phyloP scores from a whole-genome alignment of 2,329 filamentous ascomycete genomes.

The Aspergillus carbonarius region DNA sequence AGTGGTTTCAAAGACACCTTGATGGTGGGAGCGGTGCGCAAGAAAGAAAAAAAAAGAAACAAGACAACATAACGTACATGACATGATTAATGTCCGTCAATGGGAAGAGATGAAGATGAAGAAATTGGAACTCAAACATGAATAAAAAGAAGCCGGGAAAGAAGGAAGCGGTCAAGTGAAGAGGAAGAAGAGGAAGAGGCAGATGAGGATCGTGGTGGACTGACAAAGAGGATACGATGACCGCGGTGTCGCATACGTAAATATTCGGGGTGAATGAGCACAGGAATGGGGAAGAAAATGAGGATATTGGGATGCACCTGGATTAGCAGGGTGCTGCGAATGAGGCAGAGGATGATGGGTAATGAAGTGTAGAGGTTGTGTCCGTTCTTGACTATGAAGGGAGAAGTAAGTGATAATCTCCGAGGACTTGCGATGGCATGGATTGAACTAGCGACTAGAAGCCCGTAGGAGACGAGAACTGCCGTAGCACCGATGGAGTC shows the following conservation, averaged over 20 bases:
- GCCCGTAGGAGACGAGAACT: slow-evolving; percentile 39
- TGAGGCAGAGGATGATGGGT: neutral
- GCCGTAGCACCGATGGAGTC: slow-evolving; percentile 33
- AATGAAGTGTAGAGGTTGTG: neutral
- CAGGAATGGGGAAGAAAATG: neutral
- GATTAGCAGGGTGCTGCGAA: neutral
- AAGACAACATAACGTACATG: slow-evolving; percentile 7
- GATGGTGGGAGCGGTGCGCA: neutral
- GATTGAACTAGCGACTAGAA: slow-evolving; percentile 37
- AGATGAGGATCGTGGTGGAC: too few relatives aligned
- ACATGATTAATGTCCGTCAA: slow-evolving; percentile 12
- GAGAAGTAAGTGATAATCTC: neutral
- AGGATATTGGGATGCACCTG: neutral
- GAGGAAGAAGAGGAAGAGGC: too few relatives aligned
- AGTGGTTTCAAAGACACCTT: slow-evolving; percentile 7
- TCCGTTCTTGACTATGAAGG: neutral
- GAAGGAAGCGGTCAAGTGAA: slow-evolving; percentile 8
- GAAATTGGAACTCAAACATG: neutral
- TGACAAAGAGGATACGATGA: too few relatives aligned
- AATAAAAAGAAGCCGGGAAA: neutral
- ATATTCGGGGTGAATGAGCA: neutral
- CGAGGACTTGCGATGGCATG: too few relatives aligned
- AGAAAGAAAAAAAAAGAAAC: neutral
- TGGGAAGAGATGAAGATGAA: neutral
- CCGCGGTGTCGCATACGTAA: slow-evolving; percentile 1